Evolutionary conservation across 345 rosid species (phyloP).

Genomic region (Raphanus raphanistrum): DNA sequence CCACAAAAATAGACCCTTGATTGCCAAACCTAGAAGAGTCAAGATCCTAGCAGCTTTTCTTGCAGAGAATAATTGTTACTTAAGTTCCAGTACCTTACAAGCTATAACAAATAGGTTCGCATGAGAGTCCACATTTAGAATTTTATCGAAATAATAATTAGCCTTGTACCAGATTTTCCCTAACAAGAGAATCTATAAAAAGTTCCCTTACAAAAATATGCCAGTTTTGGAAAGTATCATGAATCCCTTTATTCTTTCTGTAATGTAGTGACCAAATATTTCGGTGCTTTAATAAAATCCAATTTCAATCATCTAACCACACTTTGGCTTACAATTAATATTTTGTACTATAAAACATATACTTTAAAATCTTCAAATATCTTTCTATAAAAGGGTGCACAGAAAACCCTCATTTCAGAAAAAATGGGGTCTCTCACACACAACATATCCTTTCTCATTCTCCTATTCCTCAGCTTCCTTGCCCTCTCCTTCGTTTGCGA

Average conservation of each 20-base stretch:
- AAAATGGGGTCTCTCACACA: slow-evolving; percentile 30
- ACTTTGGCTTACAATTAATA: neutral
- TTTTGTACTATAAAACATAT: neutral
- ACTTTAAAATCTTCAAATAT: neutral
- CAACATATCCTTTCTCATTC: slow-evolving; percentile 22
- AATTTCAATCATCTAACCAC: neutral
- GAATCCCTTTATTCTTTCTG: slow-evolving; percentile 1
- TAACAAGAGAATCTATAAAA: slow-evolving; percentile 3
- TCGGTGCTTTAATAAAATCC: slow-evolving; percentile 8
- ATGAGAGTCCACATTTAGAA: neutral
- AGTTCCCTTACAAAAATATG: neutral
- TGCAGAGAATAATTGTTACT: neutral
- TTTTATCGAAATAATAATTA: neutral
- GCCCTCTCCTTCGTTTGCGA: slow-evolving; percentile 30
- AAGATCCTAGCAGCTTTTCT: neutral
- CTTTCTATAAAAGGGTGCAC: slow-evolving; percentile 23
- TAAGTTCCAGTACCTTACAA: neutral
- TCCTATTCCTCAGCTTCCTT: slow-evolving; percentile 30
- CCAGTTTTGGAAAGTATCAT: slow-evolving; percentile 16
- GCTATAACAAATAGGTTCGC: neutral
- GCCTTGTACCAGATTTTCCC: neutral
- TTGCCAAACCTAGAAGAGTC: neutral
- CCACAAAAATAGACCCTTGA: neutral
- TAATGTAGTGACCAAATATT: neutral
- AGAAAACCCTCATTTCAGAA: slow-evolving; percentile 5